Conservation (phyloP, 2,329 filamentous ascomycete species). For the Ophiostoma tasmaniense region DNA sequence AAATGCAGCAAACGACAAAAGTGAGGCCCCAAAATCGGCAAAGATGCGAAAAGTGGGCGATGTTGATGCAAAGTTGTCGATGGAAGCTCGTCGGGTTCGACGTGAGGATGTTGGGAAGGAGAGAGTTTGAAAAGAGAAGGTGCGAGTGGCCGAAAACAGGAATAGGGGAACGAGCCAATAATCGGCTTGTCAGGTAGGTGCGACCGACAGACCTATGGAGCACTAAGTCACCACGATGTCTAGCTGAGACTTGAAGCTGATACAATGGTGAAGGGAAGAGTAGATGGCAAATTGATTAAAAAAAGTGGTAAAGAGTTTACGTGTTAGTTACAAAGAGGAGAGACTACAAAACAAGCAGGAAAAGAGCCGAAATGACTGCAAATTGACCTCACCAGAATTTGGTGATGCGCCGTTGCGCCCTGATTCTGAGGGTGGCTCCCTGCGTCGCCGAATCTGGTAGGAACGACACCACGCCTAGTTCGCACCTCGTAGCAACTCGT, state of each 20-base stretch:
- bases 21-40: neutral
- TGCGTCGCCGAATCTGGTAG: neutral
- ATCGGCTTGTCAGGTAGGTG: constrained; percentile 11
- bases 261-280: neutral
- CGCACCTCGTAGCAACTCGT: neutral
- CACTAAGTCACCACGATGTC: constrained; percentile 13
- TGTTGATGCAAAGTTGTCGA: neutral
- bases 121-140: neutral
- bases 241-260: neutral
- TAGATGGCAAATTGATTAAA: neutral
- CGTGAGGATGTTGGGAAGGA: neutral
- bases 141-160: neutral
- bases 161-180: constrained; percentile 6
- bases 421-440: constrained; percentile 8
- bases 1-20: neutral
- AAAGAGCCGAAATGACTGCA: neutral
- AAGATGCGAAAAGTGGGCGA: neutral
- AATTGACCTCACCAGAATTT: neutral
- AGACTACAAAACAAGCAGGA: neutral
- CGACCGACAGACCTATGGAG: neutral
- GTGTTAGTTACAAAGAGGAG: neutral
- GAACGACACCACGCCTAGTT: constrained; percentile 10
- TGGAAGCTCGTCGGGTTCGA: neutral
- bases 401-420: constrained; percentile 12
- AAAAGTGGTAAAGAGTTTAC: neutral